Base-by-base conservation (phyloP, 2,329 filamentous ascomycete genomes). In the Pyrenophora teres region DNA sequence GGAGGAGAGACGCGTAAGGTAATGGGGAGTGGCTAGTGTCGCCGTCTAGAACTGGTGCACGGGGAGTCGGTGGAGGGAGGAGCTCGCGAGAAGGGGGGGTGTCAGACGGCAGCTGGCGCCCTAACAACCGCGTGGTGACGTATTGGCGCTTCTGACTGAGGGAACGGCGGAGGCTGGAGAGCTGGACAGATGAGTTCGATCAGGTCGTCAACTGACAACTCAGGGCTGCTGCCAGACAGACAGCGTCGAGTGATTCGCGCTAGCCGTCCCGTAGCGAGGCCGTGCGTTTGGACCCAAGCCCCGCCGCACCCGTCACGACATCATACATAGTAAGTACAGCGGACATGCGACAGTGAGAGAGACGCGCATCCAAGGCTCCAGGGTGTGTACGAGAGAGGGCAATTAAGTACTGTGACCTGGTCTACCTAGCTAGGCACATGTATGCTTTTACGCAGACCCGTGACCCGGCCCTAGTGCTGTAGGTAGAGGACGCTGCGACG, bases 21-120 rank as follows among this genome's bases (percentile, higher is more conserved):
- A 48, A 53, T 45, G 52, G 62, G 60, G 62, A 42, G 63, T 65
- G 57, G 65, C 62, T 63, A 60, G 63, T 64, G 64, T 56, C 60
- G 60, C 61, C 56, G 59, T 58, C 63, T 55, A 50, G 58, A 57
- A 46, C 46, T 55, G 23, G 56, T 59, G 57, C 59, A 60, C 60
- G 57, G 65, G 43, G 56, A 56, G 62, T 56, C 56, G 58, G 63
- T 56, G 51, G 57, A 59, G 59, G 52, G 53, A 56, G 50, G 53
- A 60, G 64, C 60, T 59, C 46, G 60, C 46, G 48, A 56, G 57
- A 50, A 49, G 62, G 55, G 57, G 62, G 53, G 56, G 50, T 23
- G 23, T 48, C 52, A 57, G 56, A 55, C 47, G 58, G 57, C 58
- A 62, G 64, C 56, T 56, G 49, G 58, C 43, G 57, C 55, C 56